phyloP scores from a whole-genome alignment of 768 basidiomycete species.

The Auricularia sp. region DNA sequence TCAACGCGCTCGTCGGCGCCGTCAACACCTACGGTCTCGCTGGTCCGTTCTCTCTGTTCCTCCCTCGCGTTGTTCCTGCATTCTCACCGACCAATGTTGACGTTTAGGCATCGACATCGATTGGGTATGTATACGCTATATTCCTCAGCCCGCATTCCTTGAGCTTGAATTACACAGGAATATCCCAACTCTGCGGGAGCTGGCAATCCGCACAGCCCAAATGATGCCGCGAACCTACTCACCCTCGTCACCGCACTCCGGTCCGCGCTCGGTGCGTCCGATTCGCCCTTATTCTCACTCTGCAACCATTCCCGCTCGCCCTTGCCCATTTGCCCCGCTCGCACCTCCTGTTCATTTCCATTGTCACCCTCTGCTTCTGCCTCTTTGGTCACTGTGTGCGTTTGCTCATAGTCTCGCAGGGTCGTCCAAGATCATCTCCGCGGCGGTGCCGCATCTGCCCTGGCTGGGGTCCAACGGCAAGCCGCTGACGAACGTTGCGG shows the following conservation, averaged over 20 bases:
- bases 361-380: background rate
- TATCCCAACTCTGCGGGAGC: conserved; percentile 59
- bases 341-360: background rate
- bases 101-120: conserved; percentile 43
- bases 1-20: conserved; percentile 41
- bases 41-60: conserved; percentile 24
- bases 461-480: conserved; percentile 55
- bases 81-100: background rate
- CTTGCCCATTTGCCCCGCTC: too few species aligned
- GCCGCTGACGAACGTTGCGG: conserved; percentile 55
- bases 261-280: conserved; percentile 34
- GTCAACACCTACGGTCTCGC: conserved; percentile 54
- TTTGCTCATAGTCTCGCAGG: background rate
- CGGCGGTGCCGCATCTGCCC: conserved; percentile 59
- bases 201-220: conserved; percentile 49
- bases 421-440: conserved; percentile 51
- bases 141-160: background rate
- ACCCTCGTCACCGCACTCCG: conserved; percentile 50
- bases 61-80: background rate
- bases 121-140: conserved; percentile 31
- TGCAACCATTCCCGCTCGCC: too few species aligned
- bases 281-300: background rate
- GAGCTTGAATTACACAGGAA: conserved; percentile 34
- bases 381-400: too few species aligned
- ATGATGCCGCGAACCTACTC: conserved; percentile 57